Conservation (phyloP, 2,329 filamentous ascomycete genomes). For the Exserohilum rostratum region DNA sequence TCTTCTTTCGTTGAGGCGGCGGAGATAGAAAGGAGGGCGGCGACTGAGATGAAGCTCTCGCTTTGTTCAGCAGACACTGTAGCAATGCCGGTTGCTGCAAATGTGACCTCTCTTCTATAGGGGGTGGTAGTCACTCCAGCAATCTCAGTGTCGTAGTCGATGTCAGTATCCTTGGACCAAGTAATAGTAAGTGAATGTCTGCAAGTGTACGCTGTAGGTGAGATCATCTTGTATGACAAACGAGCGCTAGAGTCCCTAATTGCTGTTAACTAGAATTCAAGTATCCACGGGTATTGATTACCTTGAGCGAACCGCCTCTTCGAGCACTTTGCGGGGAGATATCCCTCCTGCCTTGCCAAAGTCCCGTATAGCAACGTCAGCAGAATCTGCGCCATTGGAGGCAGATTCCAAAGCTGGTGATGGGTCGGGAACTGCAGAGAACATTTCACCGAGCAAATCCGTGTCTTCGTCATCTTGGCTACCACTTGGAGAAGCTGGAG, state of each 20-base stretch:
- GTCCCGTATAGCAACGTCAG: conserved; percentile 71
- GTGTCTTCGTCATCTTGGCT: conserved; percentile 58
- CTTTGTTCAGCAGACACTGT: conserved; percentile 80
- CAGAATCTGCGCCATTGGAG: conserved; percentile 43
- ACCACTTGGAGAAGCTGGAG: conserved; percentile 1
- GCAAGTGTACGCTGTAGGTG: conserved; percentile 74
- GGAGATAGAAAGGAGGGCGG: conserved; percentile 81
- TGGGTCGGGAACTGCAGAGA: conserved; percentile 53
- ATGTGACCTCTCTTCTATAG: conserved; percentile 57
- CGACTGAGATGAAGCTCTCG: conserved; percentile 82
- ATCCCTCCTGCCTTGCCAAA: conserved; percentile 85
- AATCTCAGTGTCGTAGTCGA: conserved; percentile 52
- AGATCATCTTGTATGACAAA: conserved; percentile 72
- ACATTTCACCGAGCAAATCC: conserved; percentile 64
- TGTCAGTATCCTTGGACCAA: conserved; percentile 78
- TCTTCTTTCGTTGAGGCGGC: conserved; percentile 81
- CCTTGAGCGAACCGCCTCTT: conserved; percentile 87
- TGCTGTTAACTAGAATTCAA: not conserved
- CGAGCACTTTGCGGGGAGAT: conserved; percentile 75
- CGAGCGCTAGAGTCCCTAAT: conserved; percentile 71
- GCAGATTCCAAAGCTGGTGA: conserved; percentile 47
- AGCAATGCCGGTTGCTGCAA: conserved; percentile 77
- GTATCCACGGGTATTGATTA: conserved; percentile 40
- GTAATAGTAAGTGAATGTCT: conserved; percentile 74
- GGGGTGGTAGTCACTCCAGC: conserved; percentile 53